Evolutionary conservation across 129 eudicot genomes (phyloP).

Genomic region (Scalesia atractyloides): DNA sequence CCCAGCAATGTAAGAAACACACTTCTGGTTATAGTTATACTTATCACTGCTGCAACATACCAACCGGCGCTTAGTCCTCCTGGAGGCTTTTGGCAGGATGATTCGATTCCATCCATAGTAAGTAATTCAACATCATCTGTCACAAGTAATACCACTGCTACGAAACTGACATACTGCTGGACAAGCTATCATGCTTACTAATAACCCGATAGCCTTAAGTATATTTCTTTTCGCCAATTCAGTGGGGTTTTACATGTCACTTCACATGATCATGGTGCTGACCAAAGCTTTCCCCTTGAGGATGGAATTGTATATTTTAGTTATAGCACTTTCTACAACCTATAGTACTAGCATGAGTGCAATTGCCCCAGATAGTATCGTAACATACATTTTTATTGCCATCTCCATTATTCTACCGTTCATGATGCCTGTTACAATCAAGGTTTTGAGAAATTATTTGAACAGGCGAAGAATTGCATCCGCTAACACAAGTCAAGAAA

Average conservation of each 20-base stretch:
- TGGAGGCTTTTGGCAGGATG: constrained; percentile 49
- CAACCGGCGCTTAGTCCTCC: constrained; percentile 53
- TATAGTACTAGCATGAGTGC: constrained; percentile 29
- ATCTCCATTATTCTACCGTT: constrained; percentile 17
- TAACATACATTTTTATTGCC: not conserved
- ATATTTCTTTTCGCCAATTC: constrained; percentile 39
- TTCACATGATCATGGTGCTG: constrained; percentile 34
- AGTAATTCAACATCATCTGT: constrained; percentile 1
- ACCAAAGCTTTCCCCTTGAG: constrained; percentile 42
- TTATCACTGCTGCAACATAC: constrained; percentile 46
- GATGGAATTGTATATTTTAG: constrained; percentile 33
- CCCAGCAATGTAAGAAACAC: constrained; percentile 37
- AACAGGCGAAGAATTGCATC: not conserved
- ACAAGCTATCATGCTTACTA: constrained; percentile 37
- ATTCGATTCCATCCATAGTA: not conserved
- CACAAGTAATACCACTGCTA: not conserved
- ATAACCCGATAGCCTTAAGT: not conserved
- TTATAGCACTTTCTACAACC: constrained; percentile 29
- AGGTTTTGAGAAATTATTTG: not conserved
- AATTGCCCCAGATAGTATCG: constrained; percentile 23
- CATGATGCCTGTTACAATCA: constrained; percentile 12
- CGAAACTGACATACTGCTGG: not conserved
- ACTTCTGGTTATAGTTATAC: constrained; percentile 35
- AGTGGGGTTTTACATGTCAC: constrained; percentile 37
- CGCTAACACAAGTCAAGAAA: not conserved